These are phyloP conservation scores for Colletotrichum sp. DNA, from an alignment of 2,329 filamentous ascomycete genomes.

Conservation along the genomic window DNA sequence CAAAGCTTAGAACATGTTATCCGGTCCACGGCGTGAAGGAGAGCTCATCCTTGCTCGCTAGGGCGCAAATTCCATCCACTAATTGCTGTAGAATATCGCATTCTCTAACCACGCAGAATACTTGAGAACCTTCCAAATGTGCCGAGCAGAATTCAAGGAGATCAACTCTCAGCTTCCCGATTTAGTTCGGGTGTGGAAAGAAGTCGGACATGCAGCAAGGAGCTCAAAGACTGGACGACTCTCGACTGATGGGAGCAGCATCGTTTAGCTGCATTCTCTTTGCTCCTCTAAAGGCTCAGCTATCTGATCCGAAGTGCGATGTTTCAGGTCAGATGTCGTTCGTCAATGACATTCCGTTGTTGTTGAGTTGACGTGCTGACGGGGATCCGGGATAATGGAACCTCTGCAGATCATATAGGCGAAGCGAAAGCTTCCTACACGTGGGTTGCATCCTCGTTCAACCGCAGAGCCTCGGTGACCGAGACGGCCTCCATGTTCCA, in stretches of 20 bases:
- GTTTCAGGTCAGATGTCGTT: constrained; percentile 1
- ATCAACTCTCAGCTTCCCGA: not conserved
- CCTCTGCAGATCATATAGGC: not conserved
- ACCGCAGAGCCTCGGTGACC: not conserved
- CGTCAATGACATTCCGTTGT: not conserved
- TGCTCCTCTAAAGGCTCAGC: not conserved
- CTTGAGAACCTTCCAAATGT: not conserved
- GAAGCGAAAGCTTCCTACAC: not conserved
- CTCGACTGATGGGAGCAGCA: not conserved
- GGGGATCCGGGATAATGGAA: not conserved
- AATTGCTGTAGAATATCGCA: not conserved
- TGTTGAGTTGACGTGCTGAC: not conserved
- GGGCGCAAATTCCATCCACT: too few species aligned
- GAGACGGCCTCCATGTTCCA: not conserved
- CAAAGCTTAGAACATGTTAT: not conserved
- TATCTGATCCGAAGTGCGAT: not conserved
- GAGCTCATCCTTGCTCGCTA: not conserved
- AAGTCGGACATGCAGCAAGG: not conserved
- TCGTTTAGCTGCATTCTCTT: not conserved
- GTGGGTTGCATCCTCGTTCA: not conserved
- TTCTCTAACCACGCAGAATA: not conserved
- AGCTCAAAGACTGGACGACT: not conserved
- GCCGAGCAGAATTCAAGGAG: not conserved
- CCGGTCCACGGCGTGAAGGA: not conserved
- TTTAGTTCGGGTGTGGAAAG: not conserved